A percentile compares a stretch with the other conserved stretches of the same genome.
Evolutionary conservation across 352 stramenopile genomes (phyloP).

Genomic region (Thraustochytrium aureum): DNA sequence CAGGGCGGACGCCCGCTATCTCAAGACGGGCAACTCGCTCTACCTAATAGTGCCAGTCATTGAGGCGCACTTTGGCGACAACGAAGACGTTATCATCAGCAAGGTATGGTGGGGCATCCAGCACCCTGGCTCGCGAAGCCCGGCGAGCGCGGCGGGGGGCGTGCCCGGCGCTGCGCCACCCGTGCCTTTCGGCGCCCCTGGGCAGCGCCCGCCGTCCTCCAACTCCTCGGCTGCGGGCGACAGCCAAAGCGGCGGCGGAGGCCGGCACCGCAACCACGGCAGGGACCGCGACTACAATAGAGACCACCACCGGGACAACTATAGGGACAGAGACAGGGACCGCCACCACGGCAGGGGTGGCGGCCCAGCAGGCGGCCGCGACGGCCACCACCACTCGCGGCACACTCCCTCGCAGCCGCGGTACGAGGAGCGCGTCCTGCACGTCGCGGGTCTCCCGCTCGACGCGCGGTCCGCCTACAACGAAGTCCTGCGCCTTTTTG

Average conservation of each 20-base stretch:
- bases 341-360: not conserved
- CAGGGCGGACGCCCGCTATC: conserved; percentile 25
- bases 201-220: not conserved
- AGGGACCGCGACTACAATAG: not conserved
- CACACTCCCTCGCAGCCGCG: not conserved
- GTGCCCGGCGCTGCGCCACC: too few species aligned
- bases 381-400: not conserved
- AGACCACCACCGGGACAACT: too few species aligned
- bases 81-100: conserved; percentile 39
- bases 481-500: conserved; percentile 33
- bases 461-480: conserved; percentile 21
- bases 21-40: not conserved
- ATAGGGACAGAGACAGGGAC: too few species aligned
- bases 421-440: conserved; percentile 33
- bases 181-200: not conserved
- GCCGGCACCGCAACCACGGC: not conserved
- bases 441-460: conserved; percentile 25
- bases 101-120: conserved; percentile 36
- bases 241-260: not conserved
- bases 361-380: not conserved
- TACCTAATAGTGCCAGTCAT: conserved; percentile 48
- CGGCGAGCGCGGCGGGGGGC: not conserved
- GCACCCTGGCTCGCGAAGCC: not conserved
- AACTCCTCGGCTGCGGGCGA: not conserved
- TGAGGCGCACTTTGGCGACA: conserved; percentile 43